phyloP scores from a whole-genome alignment of 2,329 filamentous ascomycete genomes.

The Fusarium sp. region DNA sequence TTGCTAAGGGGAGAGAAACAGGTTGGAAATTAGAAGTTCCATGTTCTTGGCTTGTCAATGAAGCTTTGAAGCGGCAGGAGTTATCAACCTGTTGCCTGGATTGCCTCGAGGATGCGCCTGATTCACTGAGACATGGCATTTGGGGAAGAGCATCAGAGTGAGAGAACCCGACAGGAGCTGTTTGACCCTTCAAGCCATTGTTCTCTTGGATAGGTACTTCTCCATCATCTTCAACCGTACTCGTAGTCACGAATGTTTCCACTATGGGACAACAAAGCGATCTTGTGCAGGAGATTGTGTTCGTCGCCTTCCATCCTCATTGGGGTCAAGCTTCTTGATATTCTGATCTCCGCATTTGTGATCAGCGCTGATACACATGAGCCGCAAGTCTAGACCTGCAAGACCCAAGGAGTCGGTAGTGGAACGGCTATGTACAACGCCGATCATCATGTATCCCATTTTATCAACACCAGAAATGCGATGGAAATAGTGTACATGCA shows the following conservation, averaged over 20 bases:
- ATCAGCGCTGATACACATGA: background rate
- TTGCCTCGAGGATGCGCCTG: background rate
- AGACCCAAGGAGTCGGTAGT: background rate
- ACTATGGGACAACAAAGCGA: background rate
- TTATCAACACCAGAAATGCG: background rate
- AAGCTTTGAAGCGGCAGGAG: background rate
- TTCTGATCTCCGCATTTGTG: background rate
- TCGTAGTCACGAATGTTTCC: background rate
- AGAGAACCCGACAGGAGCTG: background rate
- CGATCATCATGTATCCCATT: background rate
- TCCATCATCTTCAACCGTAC: too few relatives aligned
- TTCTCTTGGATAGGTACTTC: too few relatives aligned
- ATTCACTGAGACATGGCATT: background rate
- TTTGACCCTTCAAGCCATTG: background rate
- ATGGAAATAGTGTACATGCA: accelerated
- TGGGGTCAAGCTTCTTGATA: too few relatives aligned
- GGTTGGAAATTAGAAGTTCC: background rate
- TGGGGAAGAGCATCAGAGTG: background rate
- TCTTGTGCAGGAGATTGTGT: background rate
- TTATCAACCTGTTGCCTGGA: accelerated
- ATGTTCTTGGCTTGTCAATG: accelerated
- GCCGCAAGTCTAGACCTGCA: background rate
- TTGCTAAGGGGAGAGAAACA: background rate
- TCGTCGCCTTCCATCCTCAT: too few relatives aligned
- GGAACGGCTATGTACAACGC: background rate